Base-by-base conservation (phyloP, 208 protist species). In the Leishmania mexicana region DNA sequence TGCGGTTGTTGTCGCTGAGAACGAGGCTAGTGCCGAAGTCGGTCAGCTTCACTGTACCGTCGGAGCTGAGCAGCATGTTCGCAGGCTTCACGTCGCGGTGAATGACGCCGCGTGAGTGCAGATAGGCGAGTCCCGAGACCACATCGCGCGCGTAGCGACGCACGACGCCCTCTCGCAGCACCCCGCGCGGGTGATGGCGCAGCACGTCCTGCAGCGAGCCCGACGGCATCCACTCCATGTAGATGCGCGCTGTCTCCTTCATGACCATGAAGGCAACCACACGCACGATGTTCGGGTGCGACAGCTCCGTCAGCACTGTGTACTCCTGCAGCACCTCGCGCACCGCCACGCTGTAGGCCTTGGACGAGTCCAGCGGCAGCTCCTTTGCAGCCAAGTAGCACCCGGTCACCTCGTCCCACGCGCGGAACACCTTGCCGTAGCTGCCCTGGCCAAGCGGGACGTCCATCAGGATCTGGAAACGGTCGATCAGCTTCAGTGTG, bases 1-100 rank as follows among this genome's bases (percentile, higher is more conserved):
- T 88, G 49, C 77, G 81, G n/a, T 53, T 54, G 38, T 81, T 82
- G 60, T 85, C 89, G 7, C 72, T 75, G 13, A 95, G 57, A 51
- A 93, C 87, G 38, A 88, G 84, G 73, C 88, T 92, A n/a, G 89
- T 90, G 74, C 94, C 95, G 79, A 98, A 96, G 85, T 98, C 94
- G 17, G 91, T 95, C 65, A 98, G 83, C 84, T 94, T 92, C 62
- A 96, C 86, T 19, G 84, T 81, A 62, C 93, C 86, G 67, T 98
- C 91, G 21, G 79, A 79, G 57, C 81, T 87, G 40, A 97, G 88
- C 60, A 98, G 87, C 89, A 97, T 92, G 83, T 98, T 98, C 53
- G 60, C 90, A 35, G 92, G 92, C 83, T 98, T 97, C 53, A 98
- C 85, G 79, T 98, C 95, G 64, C 94, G 86, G 85, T 98, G 95